Evolutionary conservation across 495 filamentous ascomycete genomes (phyloP).

Genomic region (Talaromyces wortmannii): DNA sequence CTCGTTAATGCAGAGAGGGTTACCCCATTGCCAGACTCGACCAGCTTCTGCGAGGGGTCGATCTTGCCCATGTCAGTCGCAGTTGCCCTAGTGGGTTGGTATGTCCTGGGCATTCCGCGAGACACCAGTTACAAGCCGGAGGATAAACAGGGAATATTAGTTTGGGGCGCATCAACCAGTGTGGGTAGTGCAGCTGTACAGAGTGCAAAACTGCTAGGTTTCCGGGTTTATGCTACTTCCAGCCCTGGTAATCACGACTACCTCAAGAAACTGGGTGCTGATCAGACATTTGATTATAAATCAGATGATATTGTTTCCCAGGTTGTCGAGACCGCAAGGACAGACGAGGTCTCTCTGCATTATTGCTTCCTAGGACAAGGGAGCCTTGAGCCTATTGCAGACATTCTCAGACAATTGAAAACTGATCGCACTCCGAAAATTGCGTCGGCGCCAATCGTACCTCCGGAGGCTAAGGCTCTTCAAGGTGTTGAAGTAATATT

Average conservation of each 20-base stretch:
- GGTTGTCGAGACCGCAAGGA: slow-evolving; percentile 26
- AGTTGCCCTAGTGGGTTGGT: slow-evolving; percentile 23
- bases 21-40: slow-evolving; percentile 22
- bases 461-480: slow-evolving; percentile 14
- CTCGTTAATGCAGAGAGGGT: slow-evolving; percentile 16
- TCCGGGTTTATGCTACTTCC: slow-evolving; percentile 37
- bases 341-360: slow-evolving; percentile 23
- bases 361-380: slow-evolving; percentile 20
- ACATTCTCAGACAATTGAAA: slow-evolving; percentile 22
- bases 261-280: slow-evolving; percentile 35
- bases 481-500: slow-evolving; percentile 25
- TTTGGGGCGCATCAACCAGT: slow-evolving; percentile 44
- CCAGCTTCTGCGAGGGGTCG: slow-evolving; percentile 31
- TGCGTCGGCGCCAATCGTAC: slow-evolving; percentile 17
- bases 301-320: slow-evolving; percentile 24
- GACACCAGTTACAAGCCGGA: slow-evolving; percentile 16
- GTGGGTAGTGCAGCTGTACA: slow-evolving; percentile 36
- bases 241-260: slow-evolving; percentile 33
- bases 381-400: slow-evolving; percentile 13
- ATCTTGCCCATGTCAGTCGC: slow-evolving; percentile 28
- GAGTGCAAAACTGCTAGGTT: slow-evolving; percentile 29
- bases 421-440: slow-evolving; percentile 19
- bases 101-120: slow-evolving; percentile 25
- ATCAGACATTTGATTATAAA: slow-evolving; percentile 37
- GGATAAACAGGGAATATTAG: slow-evolving; percentile 26